Percentiles rank a stretch among this genome's conserved stretches.
Evolutionary conservation across 192 early-diverging fungal species (phyloP).

Genomic region (Podila clonocystis): DNA sequence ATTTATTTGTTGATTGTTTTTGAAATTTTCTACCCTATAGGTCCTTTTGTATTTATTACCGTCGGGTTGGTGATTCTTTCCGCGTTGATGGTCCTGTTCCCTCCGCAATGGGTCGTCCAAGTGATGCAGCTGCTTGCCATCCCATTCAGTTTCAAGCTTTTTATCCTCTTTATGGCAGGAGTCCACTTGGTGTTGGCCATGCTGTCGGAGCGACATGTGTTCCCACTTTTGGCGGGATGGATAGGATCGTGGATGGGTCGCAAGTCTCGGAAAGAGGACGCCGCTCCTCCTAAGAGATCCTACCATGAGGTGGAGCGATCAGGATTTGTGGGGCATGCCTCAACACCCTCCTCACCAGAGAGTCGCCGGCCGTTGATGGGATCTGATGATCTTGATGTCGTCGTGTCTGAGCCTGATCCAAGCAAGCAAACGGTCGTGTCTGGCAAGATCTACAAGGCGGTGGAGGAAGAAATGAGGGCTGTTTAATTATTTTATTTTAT

Average conservation of each 20-base stretch:
- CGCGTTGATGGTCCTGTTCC: constrained; percentile 59
- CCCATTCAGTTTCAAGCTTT: constrained; percentile 63
- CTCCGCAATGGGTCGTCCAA: constrained; percentile 56
- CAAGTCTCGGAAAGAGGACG: not conserved
- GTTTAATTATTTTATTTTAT: not conserved
- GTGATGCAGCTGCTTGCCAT: constrained; percentile 76
- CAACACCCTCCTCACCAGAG: not conserved
- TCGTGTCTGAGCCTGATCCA: not conserved
- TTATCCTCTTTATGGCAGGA: constrained; percentile 67
- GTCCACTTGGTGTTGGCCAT: constrained; percentile 62
- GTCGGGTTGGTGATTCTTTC: constrained; percentile 61
- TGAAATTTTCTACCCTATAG: too few relatives aligned
- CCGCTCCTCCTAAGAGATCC: not conserved
- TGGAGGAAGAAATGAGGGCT: constrained; percentile 22
- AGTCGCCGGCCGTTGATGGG: not conserved
- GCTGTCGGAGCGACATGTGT: constrained; percentile 50
- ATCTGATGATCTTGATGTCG: not conserved
- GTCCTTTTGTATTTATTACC: constrained; percentile 74
- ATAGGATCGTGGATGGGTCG: constrained; percentile 23
- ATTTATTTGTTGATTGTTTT: too few relatives aligned
- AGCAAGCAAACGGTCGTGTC: not conserved
- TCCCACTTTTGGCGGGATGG: constrained; percentile 40
- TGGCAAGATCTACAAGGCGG: constrained; percentile 36
- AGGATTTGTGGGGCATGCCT: not conserved
- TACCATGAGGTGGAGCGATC: not conserved